phyloP scores from a whole-genome alignment of 805 yeast species.

The Candida sanyiensis region DNA sequence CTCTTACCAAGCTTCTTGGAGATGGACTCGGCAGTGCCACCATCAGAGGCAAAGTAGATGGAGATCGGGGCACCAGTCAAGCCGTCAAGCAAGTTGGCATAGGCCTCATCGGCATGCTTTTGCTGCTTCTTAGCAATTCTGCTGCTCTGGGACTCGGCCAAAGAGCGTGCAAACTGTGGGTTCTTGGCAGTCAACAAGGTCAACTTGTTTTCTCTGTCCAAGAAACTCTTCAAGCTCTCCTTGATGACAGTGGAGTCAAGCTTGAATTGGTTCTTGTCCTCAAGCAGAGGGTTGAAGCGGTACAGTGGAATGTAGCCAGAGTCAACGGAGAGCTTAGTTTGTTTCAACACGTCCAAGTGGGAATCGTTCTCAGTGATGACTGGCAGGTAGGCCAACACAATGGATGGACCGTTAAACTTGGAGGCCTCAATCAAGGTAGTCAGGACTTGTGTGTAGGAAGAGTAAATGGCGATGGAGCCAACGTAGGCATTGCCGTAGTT shows the following conservation, averaged over 20 bases:
- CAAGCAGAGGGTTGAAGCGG: constrained; percentile 66
- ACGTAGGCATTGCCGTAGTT: constrained; percentile 84
- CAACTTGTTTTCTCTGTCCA: constrained; percentile 86
- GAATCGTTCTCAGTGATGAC: constrained; percentile 56
- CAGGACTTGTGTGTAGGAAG: constrained; percentile 88
- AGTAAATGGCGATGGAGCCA: constrained; percentile 89
- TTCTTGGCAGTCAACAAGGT: constrained; percentile 64
- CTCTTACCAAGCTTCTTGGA: constrained; percentile 59
- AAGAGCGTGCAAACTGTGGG: constrained; percentile 73
- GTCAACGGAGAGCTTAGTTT: constrained; percentile 85
- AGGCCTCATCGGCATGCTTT: constrained; percentile 70
- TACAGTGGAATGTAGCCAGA: constrained; percentile 96
- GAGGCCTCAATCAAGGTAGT: constrained; percentile 90
- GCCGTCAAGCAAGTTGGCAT: constrained; percentile 71
- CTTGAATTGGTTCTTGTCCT: constrained; percentile 53
- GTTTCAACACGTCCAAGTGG: constrained; percentile 71
- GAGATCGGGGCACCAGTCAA: constrained; percentile 80
- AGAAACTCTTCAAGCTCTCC: constrained; percentile 68
- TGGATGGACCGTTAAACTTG: constrained; percentile 81
- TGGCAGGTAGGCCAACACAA: constrained; percentile 87
- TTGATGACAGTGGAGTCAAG: constrained; percentile 81
- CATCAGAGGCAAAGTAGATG: constrained; percentile 83
- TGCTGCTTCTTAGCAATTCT: constrained; percentile 55
- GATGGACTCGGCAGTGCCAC: constrained; percentile 83
- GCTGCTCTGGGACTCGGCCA: constrained; percentile 57